Conservation (phyloP, 2,329 filamentous ascomycete genomes). For the Scedosporium aurantiacum region DNA sequence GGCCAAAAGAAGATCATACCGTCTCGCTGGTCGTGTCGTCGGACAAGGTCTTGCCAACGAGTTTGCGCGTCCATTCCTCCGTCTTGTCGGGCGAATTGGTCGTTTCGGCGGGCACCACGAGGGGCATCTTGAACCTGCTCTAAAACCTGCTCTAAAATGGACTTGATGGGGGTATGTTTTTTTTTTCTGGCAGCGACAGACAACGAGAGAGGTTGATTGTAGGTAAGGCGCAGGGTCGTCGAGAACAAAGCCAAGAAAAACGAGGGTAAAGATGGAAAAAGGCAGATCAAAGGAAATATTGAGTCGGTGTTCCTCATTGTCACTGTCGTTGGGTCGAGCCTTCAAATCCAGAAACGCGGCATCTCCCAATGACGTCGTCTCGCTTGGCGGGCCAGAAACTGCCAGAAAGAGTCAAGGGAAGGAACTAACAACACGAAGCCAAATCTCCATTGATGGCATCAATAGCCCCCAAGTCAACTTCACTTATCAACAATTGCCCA, state of each 20-base stretch:
- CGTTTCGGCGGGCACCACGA: constrained; percentile 49
- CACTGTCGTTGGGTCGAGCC: too few species aligned
- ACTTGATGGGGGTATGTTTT: neutral
- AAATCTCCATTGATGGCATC: too few species aligned
- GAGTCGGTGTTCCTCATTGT: too few species aligned
- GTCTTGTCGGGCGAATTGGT: constrained; percentile 33
- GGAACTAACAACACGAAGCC: too few species aligned
- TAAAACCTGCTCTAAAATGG: too few species aligned
- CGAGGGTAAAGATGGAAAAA: neutral
- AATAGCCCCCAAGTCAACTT: too few species aligned
- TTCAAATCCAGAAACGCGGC: too few species aligned
- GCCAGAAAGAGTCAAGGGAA: too few species aligned
- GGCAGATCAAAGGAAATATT: neutral
- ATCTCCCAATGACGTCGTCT: too few species aligned
- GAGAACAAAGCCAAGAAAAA: neutral
- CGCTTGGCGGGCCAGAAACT: too few species aligned
- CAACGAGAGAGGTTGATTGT: neutral
- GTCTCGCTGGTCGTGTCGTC: constrained; percentile 39
- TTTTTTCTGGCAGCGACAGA: neutral
- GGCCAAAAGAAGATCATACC: constrained; percentile 27
- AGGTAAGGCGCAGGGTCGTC: too few species aligned
- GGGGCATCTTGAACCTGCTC: constrained; percentile 47
- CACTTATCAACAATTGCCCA: too few species aligned
- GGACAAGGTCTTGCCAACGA: constrained; percentile 52
- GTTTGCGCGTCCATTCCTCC: constrained; percentile 49